A percentile compares a stretch with the other conserved stretches of the same genome.
Conservation (phyloP, 768 basidiomycete genomes). For the Cystobasidium tubakii region DNA sequence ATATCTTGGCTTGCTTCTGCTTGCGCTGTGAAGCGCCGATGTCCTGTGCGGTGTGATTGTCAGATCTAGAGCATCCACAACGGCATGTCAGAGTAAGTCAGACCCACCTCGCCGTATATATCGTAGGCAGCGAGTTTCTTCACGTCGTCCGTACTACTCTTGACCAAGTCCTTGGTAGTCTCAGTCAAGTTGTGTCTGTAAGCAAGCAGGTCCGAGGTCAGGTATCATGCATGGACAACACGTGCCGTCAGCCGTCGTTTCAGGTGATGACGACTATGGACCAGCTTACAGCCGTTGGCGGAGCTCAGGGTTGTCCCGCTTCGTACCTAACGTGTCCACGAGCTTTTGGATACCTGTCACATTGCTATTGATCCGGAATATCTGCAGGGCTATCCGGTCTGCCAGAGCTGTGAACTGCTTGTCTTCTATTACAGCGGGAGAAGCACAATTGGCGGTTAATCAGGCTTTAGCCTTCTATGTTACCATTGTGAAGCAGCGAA, state of each 20-base stretch:
- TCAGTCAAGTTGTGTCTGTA: conserved; percentile 89
- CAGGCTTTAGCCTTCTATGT: background rate
- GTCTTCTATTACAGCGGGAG: conserved; percentile 21
- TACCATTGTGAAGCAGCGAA: background rate
- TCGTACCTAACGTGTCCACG: conserved; percentile 91
- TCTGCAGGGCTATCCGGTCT: conserved; percentile 58
- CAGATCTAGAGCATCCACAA: background rate
- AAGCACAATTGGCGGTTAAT: background rate
- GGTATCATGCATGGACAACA: background rate
- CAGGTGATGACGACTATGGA: background rate
- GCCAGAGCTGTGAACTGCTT: conserved; percentile 31
- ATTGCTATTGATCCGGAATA: conserved; percentile 98
- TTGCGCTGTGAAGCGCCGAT: conserved; percentile 59
- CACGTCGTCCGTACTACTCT: conserved; percentile 84
- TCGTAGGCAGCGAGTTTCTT: conserved; percentile 77
- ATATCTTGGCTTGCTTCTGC: conserved; percentile 80
- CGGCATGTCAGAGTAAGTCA: background rate
- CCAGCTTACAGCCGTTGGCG: conserved; percentile 73
- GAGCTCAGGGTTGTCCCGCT: conserved; percentile 68
- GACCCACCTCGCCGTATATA: conserved; percentile 55
- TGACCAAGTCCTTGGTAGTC: conserved; percentile 87
- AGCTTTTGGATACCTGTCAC: conserved; percentile 89
- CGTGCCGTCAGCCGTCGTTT: background rate
- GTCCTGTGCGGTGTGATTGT: background rate
- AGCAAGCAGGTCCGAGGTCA: background rate